These are phyloP conservation scores for Mitragyna speciosa DNA, from an alignment of 257 asterid species.

Conservation along the genomic window DNA sequence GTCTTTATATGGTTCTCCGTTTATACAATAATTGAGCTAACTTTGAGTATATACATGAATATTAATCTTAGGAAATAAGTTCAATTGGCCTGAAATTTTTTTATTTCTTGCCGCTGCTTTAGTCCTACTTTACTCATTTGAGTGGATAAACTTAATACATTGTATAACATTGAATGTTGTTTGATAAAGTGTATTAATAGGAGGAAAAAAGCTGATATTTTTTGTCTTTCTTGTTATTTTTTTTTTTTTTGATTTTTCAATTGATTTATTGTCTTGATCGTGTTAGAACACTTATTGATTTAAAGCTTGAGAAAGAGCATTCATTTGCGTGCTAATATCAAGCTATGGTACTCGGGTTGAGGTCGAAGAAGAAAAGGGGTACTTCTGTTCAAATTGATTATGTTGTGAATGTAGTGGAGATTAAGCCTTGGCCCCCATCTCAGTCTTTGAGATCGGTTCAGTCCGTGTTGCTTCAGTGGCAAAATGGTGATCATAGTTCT, in stretches of 20 bases:
- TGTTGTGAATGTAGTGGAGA: slow-evolving; percentile 52
- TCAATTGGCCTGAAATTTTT: background rate
- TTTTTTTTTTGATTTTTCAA: background rate
- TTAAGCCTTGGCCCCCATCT: slow-evolving; percentile 91
- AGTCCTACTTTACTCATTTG: background rate
- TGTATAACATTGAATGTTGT: background rate
- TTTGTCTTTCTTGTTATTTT: background rate
- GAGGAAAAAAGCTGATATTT: background rate
- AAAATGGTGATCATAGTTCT: slow-evolving; percentile 53
- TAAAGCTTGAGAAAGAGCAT: slow-evolving; percentile 8
- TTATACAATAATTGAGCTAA: background rate
- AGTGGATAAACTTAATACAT: background rate
- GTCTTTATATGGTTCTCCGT: background rate
- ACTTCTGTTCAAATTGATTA: slow-evolving; percentile 48
- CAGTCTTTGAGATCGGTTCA: slow-evolving; percentile 61
- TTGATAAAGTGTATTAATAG: background rate
- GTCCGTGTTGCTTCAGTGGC: slow-evolving; percentile 76
- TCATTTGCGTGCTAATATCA: slow-evolving; percentile 19
- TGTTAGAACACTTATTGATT: slow-evolving; percentile 21
- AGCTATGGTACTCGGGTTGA: slow-evolving; percentile 88
- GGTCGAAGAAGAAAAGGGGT: slow-evolving; percentile 56
- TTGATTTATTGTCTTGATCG: background rate
- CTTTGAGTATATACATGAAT: background rate
- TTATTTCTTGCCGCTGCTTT: background rate
- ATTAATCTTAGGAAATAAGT: background rate